Percentiles rank a stretch among this genome's conserved stretches.
These are phyloP conservation scores for Colletotrichum destructivum DNA, from an alignment of 2,329 filamentous ascomycete species.

Conservation along the genomic window DNA sequence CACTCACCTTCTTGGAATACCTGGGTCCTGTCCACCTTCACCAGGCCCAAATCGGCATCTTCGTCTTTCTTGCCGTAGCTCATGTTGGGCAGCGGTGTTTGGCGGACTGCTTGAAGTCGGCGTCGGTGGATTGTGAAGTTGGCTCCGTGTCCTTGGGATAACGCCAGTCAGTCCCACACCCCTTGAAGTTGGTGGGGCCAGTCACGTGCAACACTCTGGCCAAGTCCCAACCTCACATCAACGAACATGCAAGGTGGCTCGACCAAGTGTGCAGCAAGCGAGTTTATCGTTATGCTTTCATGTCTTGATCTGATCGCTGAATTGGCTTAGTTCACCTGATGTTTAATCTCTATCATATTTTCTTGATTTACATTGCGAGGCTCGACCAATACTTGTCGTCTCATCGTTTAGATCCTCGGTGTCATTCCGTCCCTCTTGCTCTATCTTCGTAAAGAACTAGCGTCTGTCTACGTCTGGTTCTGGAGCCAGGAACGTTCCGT, in stretches of 20 bases:
- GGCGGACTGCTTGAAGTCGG: conserved; percentile 50
- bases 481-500: background rate
- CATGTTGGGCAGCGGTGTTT: conserved; percentile 73
- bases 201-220: conserved; percentile 13
- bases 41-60: conserved; percentile 92
- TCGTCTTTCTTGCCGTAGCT: conserved; percentile 99
- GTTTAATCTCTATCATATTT: background rate
- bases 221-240: conserved; percentile 7
- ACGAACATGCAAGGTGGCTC: conserved; percentile 6
- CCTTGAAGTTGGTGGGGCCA: conserved; percentile 9
- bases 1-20: conserved; percentile 96
- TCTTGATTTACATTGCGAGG: too few species aligned
- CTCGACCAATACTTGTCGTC: background rate
- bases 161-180: conserved; percentile 17
- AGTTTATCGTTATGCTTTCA: background rate
- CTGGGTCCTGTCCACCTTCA: conserved; percentile 97
- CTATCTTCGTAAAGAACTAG: background rate
- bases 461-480: background rate
- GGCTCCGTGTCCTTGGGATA: conserved; percentile 25
- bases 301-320: background rate
- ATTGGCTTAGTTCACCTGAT: background rate
- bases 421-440: too few species aligned
- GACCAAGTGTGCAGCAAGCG: background rate
- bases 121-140: conserved; percentile 46
- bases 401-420: background rate